These are phyloP conservation scores for Citrus hindsii DNA, from an alignment of 345 rosid species.

Conservation along the genomic window DNA sequence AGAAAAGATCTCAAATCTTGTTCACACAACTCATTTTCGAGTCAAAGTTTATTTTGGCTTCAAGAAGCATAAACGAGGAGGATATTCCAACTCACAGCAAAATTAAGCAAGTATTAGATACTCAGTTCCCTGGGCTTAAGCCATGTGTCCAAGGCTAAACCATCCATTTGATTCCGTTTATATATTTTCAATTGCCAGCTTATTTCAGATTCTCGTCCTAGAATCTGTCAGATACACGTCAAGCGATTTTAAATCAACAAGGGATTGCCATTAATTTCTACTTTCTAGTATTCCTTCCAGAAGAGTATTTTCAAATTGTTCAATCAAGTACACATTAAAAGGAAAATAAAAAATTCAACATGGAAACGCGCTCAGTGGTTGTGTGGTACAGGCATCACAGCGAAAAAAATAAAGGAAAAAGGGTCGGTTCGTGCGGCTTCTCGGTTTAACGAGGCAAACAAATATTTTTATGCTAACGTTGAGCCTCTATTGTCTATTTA, in stretches of 20 bases:
- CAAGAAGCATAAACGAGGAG: background rate
- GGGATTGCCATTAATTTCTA: background rate
- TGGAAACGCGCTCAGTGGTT: background rate
- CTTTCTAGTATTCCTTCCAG: background rate
- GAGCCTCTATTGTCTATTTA: too few species aligned
- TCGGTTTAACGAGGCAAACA: background rate
- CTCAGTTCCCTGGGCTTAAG: background rate
- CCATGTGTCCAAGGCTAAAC: background rate
- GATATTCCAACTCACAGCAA: background rate
- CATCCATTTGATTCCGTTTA: background rate
- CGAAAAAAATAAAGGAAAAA: background rate
- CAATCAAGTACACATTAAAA: background rate
- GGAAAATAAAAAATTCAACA: background rate
- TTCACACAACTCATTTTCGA: too few species aligned
- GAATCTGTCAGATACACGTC: background rate
- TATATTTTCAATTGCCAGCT: background rate
- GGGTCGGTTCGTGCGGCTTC: background rate
- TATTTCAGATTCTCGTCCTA: background rate
- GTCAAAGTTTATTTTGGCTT: background rate
- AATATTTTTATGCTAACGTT: too few species aligned
- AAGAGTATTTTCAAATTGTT: background rate
- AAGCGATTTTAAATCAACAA: background rate
- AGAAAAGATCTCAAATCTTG: background rate
- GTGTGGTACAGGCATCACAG: background rate
- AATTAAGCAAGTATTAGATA: background rate